These are phyloP conservation scores for Geotrichum aggregatum DNA, from an alignment of 1,139 yeast genomes.

Conservation along the genomic window DNA sequence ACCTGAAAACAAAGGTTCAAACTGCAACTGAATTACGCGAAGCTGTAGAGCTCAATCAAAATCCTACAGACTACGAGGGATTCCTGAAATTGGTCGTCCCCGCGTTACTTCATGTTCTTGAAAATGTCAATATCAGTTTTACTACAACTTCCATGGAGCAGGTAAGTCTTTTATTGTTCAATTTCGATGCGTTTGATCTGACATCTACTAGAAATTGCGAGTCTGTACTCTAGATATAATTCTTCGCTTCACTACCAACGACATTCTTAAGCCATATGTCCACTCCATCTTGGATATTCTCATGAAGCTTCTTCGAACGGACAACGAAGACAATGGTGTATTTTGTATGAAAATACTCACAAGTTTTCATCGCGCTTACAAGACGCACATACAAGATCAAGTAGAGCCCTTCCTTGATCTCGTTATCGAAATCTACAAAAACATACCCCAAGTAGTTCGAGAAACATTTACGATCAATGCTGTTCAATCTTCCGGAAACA, in stretches of 20 bases:
- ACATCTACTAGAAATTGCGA: constrained; percentile 48
- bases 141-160: constrained; percentile 33
- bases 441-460: constrained; percentile 71
- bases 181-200: background rate
- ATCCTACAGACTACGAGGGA: constrained; percentile 67
- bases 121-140: constrained; percentile 70
- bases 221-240: constrained; percentile 73
- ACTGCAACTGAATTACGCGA: constrained; percentile 79
- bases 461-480: constrained; percentile 50
- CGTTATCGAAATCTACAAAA: constrained; percentile 72
- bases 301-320: constrained; percentile 58
- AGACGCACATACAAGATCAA: constrained; percentile 54
- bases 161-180: constrained; percentile 26
- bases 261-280: constrained; percentile 71
- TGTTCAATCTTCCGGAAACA: constrained; percentile 23
- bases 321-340: constrained; percentile 94
- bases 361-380: constrained; percentile 82
- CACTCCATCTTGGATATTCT: constrained; percentile 58
- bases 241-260: constrained; percentile 79
- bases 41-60: constrained; percentile 75
- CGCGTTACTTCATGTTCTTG: constrained; percentile 44
- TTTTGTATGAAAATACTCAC: constrained; percentile 86
- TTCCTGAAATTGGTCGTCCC: constrained; percentile 36
- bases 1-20: constrained; percentile 57
- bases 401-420: constrained; percentile 77